Conservation (phyloP, 345 rosid genomes). For the Carallia pectinifolia region DNA sequence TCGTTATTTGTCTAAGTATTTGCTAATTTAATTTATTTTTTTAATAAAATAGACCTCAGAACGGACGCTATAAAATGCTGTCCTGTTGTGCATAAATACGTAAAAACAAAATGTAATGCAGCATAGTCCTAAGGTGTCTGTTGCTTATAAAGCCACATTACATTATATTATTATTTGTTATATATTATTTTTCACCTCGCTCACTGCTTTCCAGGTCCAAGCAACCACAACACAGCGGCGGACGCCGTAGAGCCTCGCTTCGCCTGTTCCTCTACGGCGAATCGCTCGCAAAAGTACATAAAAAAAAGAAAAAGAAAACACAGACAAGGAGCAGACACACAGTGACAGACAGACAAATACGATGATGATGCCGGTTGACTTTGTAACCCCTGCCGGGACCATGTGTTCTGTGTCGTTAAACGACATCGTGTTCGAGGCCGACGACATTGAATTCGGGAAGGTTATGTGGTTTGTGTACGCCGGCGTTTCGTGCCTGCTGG, state of each 20-base stretch:
- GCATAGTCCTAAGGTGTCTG: neutral
- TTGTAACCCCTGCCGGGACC: constrained; percentile 29
- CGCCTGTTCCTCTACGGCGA: too few species aligned
- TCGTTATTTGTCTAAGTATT: too few species aligned
- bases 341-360: too few species aligned
- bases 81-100: neutral
- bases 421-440: constrained; percentile 48
- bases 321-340: too few species aligned
- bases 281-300: too few species aligned
- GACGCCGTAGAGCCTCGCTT: too few species aligned
- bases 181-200: neutral
- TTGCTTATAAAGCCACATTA: neutral
- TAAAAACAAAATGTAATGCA: constrained; percentile 5
- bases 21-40: too few species aligned
- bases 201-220: neutral
- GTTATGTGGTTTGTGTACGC: constrained; percentile 62
- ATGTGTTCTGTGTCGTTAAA: constrained; percentile 14
- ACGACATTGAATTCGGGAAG: constrained; percentile 55
- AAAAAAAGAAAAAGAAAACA: too few species aligned
- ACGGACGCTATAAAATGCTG: neutral
- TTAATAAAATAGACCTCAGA: too few species aligned
- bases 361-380: constrained; percentile 34
- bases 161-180: neutral
- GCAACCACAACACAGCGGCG: neutral
- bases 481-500: constrained; percentile 64